Percentiles rank a stretch among this genome's conserved stretches.
Evolutionary conservation across 208 protist genomes (phyloP).

Genomic region (Leishmania gerbilli): DNA sequence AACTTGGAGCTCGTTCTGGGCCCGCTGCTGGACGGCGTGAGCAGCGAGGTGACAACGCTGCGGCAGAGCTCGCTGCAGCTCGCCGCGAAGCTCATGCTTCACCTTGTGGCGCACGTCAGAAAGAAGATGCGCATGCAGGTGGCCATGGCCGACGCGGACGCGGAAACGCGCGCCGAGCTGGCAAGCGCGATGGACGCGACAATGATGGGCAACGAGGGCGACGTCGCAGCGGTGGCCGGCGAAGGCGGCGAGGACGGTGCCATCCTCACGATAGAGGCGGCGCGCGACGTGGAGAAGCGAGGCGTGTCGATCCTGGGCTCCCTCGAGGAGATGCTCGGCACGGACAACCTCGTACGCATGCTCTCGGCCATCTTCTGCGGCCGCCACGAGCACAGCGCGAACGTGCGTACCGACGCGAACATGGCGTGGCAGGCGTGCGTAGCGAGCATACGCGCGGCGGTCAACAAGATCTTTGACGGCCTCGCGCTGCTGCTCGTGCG

Average conservation of each 20-base stretch:
- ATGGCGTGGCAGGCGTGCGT: conserved; percentile 91
- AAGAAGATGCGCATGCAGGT: conserved; percentile 88
- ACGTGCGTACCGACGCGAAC: conserved; percentile 80
- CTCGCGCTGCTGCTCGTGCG: conserved; percentile 74
- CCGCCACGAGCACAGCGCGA: conserved; percentile 78
- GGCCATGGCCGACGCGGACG: conserved; percentile 42
- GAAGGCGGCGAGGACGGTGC: conserved; percentile 21
- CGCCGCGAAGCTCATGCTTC: conserved; percentile 86
- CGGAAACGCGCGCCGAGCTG: conserved; percentile 31
- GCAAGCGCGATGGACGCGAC: conserved; percentile 17
- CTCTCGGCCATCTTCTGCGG: conserved; percentile 86
- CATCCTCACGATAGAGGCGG: conserved; percentile 78
- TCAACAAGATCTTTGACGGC: conserved; percentile 89
- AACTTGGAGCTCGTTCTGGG: conserved; percentile 84
- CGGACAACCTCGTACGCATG: conserved; percentile 67
- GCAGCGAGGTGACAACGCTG: conserved; percentile 82
- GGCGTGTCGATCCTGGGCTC: conserved; percentile 83
- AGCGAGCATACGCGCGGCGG: conserved; percentile 81
- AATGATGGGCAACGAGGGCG: conserved; percentile 5
- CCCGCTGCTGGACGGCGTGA: conserved; percentile 78
- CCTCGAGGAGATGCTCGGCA: conserved; percentile 83
- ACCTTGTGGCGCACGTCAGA: conserved; percentile 84
- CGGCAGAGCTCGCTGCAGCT: conserved; percentile 92
- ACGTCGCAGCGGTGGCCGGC: background rate
- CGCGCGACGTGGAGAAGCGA: conserved; percentile 85